phyloP scores from a whole-genome alignment of 2,329 filamentous ascomycete genomes.

The Cercospora sesami region DNA sequence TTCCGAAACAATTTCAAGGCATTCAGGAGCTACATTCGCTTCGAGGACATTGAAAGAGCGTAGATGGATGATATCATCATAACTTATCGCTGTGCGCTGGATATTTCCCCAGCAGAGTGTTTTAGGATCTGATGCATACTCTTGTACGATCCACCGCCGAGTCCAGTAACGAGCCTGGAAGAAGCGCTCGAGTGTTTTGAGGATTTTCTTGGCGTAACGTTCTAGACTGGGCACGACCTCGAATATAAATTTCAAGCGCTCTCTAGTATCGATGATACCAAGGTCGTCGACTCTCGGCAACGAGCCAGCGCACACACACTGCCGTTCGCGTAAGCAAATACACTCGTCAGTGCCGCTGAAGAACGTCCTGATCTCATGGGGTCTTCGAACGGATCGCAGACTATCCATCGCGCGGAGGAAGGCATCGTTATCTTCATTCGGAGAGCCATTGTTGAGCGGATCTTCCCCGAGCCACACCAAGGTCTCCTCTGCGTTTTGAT shows the following conservation, averaged over 20 bases:
- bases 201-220: too few relatives aligned
- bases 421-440: background rate
- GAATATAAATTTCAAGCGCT: too few relatives aligned
- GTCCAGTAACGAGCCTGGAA: background rate
- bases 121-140: background rate
- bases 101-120: background rate
- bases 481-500: background rate
- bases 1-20: too few relatives aligned
- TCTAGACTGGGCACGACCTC: too few relatives aligned
- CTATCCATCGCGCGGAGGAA: background rate
- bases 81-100: too few relatives aligned
- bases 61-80: too few relatives aligned
- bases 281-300: too few relatives aligned
- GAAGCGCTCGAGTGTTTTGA: too few relatives aligned
- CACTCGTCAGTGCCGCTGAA: background rate
- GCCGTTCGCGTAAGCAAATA: background rate
- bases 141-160: background rate
- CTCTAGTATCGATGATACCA: too few relatives aligned
- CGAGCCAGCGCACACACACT: too few relatives aligned
- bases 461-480: background rate
- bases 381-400: background rate
- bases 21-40: too few relatives aligned
- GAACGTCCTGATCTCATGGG: background rate
- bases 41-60: too few relatives aligned
- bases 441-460: background rate